Evolutionary conservation across 1,139 yeast genomes (phyloP).

Genomic region (Kodamaea arcana): DNA sequence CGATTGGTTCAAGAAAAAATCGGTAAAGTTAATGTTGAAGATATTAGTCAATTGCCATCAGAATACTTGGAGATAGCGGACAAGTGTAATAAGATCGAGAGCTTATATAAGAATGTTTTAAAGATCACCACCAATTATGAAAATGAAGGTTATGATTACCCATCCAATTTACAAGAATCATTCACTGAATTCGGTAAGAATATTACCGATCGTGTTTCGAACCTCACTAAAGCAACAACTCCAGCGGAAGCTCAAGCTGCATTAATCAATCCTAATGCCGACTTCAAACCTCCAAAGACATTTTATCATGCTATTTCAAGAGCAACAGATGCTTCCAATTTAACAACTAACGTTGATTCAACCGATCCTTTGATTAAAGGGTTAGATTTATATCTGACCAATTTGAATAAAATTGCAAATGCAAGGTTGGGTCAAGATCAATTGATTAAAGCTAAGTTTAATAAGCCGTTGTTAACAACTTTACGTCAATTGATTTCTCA

Average conservation of each 20-base stretch:
- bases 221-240: constrained; percentile 68
- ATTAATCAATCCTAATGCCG: constrained; percentile 52
- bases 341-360: constrained; percentile 44
- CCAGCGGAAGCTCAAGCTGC: constrained; percentile 85
- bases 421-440: constrained; percentile 83
- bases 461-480: constrained; percentile 61
- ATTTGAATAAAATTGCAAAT: constrained; percentile 65
- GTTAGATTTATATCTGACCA: constrained; percentile 41
- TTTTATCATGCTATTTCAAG: constrained; percentile 80
- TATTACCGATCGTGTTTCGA: constrained; percentile 61
- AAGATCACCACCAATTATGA: constrained; percentile 71
- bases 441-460: constrained; percentile 65
- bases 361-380: constrained; percentile 42
- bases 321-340: constrained; percentile 58
- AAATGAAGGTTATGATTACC: constrained; percentile 80
- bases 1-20: constrained; percentile 75
- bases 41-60: constrained; percentile 75
- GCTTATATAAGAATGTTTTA: constrained; percentile 67
- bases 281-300: constrained; percentile 70
- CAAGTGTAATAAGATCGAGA: constrained; percentile 71
- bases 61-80: constrained; percentile 75
- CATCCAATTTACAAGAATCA: constrained; percentile 71
- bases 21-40: constrained; percentile 67
- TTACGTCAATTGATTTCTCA: constrained; percentile 61
- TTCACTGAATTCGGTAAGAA: constrained; percentile 70